Conservation (phyloP, 2,329 filamentous ascomycete genomes). For the Tolypocladium pustulatum region DNA sequence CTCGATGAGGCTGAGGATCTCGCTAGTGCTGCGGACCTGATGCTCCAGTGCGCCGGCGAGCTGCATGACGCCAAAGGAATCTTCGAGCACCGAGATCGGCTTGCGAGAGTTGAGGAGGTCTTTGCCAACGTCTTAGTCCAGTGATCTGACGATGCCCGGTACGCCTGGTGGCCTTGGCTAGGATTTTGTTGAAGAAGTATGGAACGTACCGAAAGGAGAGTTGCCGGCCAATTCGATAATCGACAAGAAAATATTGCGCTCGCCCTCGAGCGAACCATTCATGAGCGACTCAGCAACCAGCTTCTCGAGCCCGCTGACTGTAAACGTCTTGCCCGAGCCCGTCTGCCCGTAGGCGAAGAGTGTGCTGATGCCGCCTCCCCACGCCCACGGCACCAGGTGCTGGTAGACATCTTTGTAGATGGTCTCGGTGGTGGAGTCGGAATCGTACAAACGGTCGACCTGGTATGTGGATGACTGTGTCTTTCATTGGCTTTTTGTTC, state of each 20-base stretch:
- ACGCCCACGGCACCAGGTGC: constrained; percentile 32
- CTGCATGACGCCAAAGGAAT: constrained; percentile 31
- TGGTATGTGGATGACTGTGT: constrained; percentile 21
- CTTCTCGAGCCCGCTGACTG: constrained; percentile 28
- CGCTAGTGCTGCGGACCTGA: constrained; percentile 14
- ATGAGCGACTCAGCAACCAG: constrained; percentile 26
- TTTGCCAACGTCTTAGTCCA: not conserved
- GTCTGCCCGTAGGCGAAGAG: constrained; percentile 39
- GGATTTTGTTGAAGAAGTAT: not conserved
- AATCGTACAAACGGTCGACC: constrained; percentile 24
- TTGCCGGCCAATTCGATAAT: constrained; percentile 30
- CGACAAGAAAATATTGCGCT: constrained; percentile 22
- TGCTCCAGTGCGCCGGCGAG: constrained; percentile 32
- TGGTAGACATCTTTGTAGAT: constrained; percentile 30
- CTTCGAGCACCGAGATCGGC: constrained; percentile 32
- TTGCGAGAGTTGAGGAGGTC: constrained; percentile 31
- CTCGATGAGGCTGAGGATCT: constrained; percentile 23
- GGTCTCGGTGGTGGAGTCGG: constrained; percentile 22
- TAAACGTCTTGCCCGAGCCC: constrained; percentile 37
- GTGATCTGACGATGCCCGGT: not conserved
- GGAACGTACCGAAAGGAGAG: constrained; percentile 15
- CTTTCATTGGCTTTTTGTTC: too few species aligned
- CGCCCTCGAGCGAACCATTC: constrained; percentile 11
- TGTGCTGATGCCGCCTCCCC: constrained; percentile 36
- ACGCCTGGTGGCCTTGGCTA: not conserved